Base-by-base conservation (phyloP, 179 eudicot species). In the Beta macrorhiza region DNA sequence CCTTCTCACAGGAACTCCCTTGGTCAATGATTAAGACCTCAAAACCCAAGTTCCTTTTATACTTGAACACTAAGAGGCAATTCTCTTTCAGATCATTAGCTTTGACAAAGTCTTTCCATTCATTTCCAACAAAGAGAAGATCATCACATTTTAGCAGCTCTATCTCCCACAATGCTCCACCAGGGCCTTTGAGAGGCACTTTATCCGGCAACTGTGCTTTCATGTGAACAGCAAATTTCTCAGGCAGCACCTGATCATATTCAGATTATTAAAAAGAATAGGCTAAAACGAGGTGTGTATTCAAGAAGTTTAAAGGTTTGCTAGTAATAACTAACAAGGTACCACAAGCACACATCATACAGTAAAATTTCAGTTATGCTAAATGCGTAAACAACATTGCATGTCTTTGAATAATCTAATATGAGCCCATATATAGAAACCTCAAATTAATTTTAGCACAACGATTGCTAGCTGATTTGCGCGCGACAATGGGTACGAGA, bases 1-100 rank as follows among this genome's bases (percentile, higher is more conserved):
- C 87, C 70, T 79, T 85, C 69, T 85, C 87, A 64, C 87, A 85
- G 10, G 55, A 53, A 78, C 67, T 82, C 56, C 25, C 79, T 19
- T 73, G 64, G 52, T 85, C 84, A 58, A 85, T 79, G 14, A 85
- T 79, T 58, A 85, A 64, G 74, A 82, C 87, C 78, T 85, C 80
- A 70, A 85, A 85, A 17, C 71, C 15, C 45, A 42, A 75, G 82
- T 82, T 85, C 72, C 67, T 75, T 64, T 69, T 47, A 75, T 68
- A 85, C 70, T 75, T 85, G 76, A 85, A 85, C 65, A 85, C 7
- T 78, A 85, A 42, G 1, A 85, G 15, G 29, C 45, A 14, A 0
- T 82, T 78, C 25, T 69, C 84, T 17, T 82, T 59, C 69, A 85
- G 61, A 51, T 75, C 76, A 70, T 75, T 37, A 51, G 80, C 68